phyloP scores from a whole-genome alignment of 2,329 filamentous ascomycete species.

The Monilinia aucupariae region DNA sequence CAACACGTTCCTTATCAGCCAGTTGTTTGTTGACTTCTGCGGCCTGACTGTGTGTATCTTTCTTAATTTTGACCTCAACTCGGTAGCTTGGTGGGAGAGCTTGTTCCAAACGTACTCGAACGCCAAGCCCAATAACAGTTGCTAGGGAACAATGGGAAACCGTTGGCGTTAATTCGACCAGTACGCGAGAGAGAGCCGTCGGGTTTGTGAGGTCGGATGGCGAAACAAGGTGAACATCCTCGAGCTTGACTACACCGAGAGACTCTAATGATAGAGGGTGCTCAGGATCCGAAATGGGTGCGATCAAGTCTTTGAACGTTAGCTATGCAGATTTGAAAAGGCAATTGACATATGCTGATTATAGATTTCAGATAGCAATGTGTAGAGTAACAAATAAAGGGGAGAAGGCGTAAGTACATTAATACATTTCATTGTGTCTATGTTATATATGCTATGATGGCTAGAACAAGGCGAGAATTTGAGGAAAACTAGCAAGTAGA shows the following conservation, averaged over 20 bases:
- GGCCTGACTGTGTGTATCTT: constrained; percentile 90
- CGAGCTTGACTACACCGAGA: constrained; percentile 90
- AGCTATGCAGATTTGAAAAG: constrained; percentile 27
- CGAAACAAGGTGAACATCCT: constrained; percentile 76
- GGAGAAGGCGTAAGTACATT: not conserved
- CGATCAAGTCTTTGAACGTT: constrained; percentile 70
- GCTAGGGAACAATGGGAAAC: constrained; percentile 96
- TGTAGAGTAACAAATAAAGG: not conserved
- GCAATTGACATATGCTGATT: not conserved
- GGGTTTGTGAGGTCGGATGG: constrained; percentile 51
- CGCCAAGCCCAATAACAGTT: constrained; percentile 90
- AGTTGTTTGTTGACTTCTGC: constrained; percentile 97
- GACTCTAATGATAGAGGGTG: constrained; percentile 91
- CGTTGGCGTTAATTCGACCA: constrained; percentile 88
- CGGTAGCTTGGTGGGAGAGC: constrained; percentile 86
- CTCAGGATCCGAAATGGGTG: constrained; percentile 91
- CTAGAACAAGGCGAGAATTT: not conserved
- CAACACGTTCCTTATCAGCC: constrained; percentile 92
- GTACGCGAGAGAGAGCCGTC: constrained; percentile 62
- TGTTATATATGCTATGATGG: not conserved
- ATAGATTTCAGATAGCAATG: not conserved
- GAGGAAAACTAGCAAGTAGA: not conserved
- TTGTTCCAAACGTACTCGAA: constrained; percentile 85
- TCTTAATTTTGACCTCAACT: constrained; percentile 88
- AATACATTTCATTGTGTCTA: not conserved